These are phyloP conservation scores for Sechiopsis laciniata DNA, from an alignment of 306 rosid genomes.

Conservation along the genomic window DNA sequence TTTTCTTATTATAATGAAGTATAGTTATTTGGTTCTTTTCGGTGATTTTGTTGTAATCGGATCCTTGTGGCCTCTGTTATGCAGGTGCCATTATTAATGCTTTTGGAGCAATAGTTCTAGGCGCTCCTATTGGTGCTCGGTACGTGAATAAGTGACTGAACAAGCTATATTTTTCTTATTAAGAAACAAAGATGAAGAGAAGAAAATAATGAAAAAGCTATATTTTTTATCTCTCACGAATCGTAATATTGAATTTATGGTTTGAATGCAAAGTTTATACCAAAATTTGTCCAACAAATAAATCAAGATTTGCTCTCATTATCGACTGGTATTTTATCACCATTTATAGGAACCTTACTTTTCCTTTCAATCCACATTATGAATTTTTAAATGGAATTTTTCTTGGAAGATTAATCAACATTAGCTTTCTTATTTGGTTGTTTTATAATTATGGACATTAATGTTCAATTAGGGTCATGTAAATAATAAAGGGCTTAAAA, in stretches of 20 bases:
- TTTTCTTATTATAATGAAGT: background rate
- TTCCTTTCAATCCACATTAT: background rate
- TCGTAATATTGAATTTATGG: slow-evolving; percentile 31
- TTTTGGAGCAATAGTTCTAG: slow-evolving; percentile 78
- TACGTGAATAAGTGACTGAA: slow-evolving; percentile 45
- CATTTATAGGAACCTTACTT: slow-evolving; percentile 19
- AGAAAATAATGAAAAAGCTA: slow-evolving; percentile 6
- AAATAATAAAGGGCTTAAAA: too few relatives aligned
- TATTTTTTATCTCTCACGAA: slow-evolving; percentile 16
- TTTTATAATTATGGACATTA: background rate
- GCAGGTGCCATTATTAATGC: slow-evolving; percentile 68
- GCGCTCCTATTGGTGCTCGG: slow-evolving; percentile 74
- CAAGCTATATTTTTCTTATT: too few relatives aligned
- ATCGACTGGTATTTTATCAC: background rate
- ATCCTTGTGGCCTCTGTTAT: slow-evolving; percentile 24
- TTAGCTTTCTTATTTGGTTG: background rate
- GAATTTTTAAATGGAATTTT: background rate
- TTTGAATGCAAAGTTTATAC: slow-evolving; percentile 18
- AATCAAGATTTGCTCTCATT: slow-evolving; percentile 4
- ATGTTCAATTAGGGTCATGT: too few relatives aligned
- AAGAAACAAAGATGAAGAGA: too few relatives aligned
- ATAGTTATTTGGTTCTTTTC: background rate
- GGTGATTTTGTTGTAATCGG: background rate
- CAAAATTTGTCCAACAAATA: slow-evolving; percentile 16
- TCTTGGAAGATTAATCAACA: slow-evolving; percentile 6